Evolutionary conservation across 805 yeast genomes (phyloP).

Genomic region (Barnettozyma salicaria): DNA sequence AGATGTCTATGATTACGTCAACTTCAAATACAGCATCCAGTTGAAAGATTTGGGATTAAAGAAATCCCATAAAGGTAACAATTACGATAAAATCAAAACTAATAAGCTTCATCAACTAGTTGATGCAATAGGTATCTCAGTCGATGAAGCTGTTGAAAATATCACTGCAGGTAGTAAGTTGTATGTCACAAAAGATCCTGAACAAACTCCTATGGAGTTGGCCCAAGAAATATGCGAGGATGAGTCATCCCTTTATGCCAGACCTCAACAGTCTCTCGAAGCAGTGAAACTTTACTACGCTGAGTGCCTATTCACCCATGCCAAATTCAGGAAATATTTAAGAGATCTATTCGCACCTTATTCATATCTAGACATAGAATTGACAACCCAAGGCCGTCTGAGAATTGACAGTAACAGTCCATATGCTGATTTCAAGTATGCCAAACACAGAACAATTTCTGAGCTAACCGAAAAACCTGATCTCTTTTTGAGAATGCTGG

Average conservation of each 20-base stretch:
- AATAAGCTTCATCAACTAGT: slow-evolving; percentile 63
- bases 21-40: slow-evolving; percentile 53
- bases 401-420: slow-evolving; percentile 77
- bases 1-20: slow-evolving; percentile 78
- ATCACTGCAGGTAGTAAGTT: slow-evolving; percentile 60
- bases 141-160: slow-evolving; percentile 79
- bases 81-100: slow-evolving; percentile 60
- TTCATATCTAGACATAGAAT: slow-evolving; percentile 63
- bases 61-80: slow-evolving; percentile 39
- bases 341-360: slow-evolving; percentile 56
- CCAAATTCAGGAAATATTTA: slow-evolving; percentile 67
- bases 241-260: slow-evolving; percentile 43
- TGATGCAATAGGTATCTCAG: slow-evolving; percentile 67
- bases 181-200: slow-evolving; percentile 65
- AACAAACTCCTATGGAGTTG: slow-evolving; percentile 53
- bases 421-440: slow-evolving; percentile 87
- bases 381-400: slow-evolving; percentile 78
- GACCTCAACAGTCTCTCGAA: slow-evolving; percentile 54
- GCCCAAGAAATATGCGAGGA: slow-evolving; percentile 38
- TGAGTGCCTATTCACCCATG: slow-evolving; percentile 75
- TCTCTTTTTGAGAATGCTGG: slow-evolving; percentile 79
- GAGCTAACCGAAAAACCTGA: slow-evolving; percentile 75
- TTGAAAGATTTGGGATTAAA: slow-evolving; percentile 31
- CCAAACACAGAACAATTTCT: slow-evolving; percentile 71
- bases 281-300: slow-evolving; percentile 73